phyloP scores from a whole-genome alignment of 805 yeast species.

The Saccharomyces eubayanus region DNA sequence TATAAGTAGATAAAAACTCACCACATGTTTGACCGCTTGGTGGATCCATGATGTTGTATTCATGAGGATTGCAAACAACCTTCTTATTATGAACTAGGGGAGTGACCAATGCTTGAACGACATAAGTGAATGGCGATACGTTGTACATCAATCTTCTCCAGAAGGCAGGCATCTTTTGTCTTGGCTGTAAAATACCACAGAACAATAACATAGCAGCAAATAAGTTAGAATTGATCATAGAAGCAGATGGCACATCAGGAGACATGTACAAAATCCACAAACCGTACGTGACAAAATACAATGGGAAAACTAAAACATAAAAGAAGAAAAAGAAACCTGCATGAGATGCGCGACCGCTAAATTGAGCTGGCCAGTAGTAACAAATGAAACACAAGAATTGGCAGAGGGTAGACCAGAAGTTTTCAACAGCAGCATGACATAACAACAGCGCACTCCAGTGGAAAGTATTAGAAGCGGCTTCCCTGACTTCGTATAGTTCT shows the following conservation, averaged over 20 bases:
- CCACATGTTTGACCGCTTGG: constrained; percentile 45
- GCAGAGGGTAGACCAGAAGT: constrained; percentile 38
- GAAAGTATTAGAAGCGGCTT: constrained; percentile 63
- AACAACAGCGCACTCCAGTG: constrained; percentile 54
- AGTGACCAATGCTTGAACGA: constrained; percentile 37
- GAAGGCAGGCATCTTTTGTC: constrained; percentile 37
- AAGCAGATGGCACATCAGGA: constrained; percentile 38
- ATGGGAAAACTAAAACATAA: constrained; percentile 42
- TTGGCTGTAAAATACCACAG: constrained; percentile 46
- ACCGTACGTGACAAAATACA: constrained; percentile 45
- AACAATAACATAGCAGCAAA: constrained; percentile 46
- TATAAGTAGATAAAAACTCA: constrained; percentile 32
- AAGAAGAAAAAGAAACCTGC: constrained; percentile 47
- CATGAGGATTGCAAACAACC: constrained; percentile 33
- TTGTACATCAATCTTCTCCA: constrained; percentile 41
- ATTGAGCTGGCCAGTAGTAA: constrained; percentile 43
- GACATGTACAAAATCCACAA: constrained; percentile 41
- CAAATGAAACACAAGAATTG: constrained; percentile 39
- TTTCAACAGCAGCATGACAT: constrained; percentile 38
- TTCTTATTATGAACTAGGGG: constrained; percentile 34
- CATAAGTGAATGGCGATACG: constrained; percentile 42
- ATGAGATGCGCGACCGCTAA: constrained; percentile 36
- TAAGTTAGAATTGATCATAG: constrained; percentile 38
- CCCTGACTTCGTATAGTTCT: constrained; percentile 62
- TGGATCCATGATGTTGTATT: constrained; percentile 34